A percentile compares a stretch with the other conserved stretches of the same genome.
These are phyloP conservation scores for Tagetes patula DNA, from an alignment of 129 eudicot species.

Conservation along the genomic window DNA sequence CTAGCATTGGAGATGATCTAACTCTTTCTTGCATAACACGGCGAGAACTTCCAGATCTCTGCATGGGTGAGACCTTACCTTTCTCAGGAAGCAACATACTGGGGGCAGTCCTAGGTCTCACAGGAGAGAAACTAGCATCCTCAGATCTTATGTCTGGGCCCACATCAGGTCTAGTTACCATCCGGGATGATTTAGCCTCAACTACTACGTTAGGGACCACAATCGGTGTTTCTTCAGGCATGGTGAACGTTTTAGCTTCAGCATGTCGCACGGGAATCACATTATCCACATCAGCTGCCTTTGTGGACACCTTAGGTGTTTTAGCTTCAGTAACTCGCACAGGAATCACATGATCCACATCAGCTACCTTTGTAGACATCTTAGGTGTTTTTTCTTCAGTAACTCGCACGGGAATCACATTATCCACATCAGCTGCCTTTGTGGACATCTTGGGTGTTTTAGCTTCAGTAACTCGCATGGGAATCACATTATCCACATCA, in stretches of 20 bases:
- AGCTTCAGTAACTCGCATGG: conserved; percentile 3
- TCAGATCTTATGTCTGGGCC: conserved; percentile 12
- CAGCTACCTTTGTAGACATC: conserved; percentile 14
- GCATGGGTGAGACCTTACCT: conserved; percentile 38
- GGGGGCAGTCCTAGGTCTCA: conserved; percentile 39
- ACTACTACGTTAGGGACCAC: conserved; percentile 13
- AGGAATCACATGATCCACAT: background rate
- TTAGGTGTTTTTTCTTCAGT: conserved; percentile 23
- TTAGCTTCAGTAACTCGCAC: conserved; percentile 15
- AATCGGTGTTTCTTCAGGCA: conserved; percentile 33
- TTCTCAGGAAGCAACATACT: conserved; percentile 38
- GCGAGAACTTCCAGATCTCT: conserved; percentile 32
- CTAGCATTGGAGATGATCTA: conserved; percentile 34
- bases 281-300: conserved; percentile 8
- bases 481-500: background rate
- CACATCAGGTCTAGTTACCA: conserved; percentile 17
- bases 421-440: conserved; percentile 6
- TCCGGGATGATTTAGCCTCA: conserved; percentile 22
- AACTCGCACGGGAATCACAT: background rate
- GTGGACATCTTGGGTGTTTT: conserved; percentile 19
- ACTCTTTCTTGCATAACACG: conserved; percentile 29
- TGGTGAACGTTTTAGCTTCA: conserved; percentile 30
- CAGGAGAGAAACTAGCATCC: conserved; percentile 20
- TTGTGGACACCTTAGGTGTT: conserved; percentile 9
- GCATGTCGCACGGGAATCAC: background rate